These are phyloP conservation scores for Fusarium mexicanum DNA, from an alignment of 2,329 filamentous ascomycete genomes.

Conservation along the genomic window DNA sequence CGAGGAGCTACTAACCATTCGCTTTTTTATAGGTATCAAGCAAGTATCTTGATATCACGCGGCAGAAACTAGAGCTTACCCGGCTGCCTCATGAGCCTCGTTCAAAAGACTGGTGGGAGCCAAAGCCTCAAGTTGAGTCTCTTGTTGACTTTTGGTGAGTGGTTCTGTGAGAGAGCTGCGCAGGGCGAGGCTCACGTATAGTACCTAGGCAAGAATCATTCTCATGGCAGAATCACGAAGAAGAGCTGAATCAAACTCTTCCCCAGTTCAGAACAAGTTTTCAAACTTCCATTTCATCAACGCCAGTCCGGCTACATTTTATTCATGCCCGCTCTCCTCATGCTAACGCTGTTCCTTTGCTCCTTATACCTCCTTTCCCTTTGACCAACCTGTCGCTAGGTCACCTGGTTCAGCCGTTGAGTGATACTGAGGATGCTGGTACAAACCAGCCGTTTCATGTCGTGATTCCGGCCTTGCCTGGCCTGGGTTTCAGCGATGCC, in stretches of 20 bases:
- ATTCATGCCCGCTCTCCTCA: constrained; percentile 67
- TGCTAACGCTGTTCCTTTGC: constrained; percentile 66
- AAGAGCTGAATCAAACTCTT: constrained; percentile 64
- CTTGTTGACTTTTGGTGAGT: constrained; percentile 72
- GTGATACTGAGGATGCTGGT: constrained; percentile 59
- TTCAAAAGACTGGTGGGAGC: constrained; percentile 65
- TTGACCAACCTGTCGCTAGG: constrained; percentile 69
- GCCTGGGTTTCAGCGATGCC: constrained; percentile 73
- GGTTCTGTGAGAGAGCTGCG: not conserved
- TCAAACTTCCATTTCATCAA: constrained; percentile 50
- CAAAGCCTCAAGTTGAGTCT: constrained; percentile 70
- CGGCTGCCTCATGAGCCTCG: constrained; percentile 69
- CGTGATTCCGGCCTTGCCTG: constrained; percentile 73
- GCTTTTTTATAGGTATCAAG: constrained; percentile 64
- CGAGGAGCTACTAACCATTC: constrained; percentile 40
- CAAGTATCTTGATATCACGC: constrained; percentile 73
- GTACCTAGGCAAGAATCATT: constrained; percentile 69
- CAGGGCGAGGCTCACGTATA: not conserved
- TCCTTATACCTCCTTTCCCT: constrained; percentile 73
- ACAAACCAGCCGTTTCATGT: constrained; percentile 68
- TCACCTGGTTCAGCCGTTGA: constrained; percentile 64
- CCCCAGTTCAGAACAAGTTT: constrained; percentile 72
- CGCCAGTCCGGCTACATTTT: constrained; percentile 68
- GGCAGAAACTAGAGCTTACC: constrained; percentile 73
- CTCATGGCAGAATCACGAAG: constrained; percentile 70